Evolutionary conservation across 257 asterid species (phyloP).

Genomic region (Misopates orontium): DNA sequence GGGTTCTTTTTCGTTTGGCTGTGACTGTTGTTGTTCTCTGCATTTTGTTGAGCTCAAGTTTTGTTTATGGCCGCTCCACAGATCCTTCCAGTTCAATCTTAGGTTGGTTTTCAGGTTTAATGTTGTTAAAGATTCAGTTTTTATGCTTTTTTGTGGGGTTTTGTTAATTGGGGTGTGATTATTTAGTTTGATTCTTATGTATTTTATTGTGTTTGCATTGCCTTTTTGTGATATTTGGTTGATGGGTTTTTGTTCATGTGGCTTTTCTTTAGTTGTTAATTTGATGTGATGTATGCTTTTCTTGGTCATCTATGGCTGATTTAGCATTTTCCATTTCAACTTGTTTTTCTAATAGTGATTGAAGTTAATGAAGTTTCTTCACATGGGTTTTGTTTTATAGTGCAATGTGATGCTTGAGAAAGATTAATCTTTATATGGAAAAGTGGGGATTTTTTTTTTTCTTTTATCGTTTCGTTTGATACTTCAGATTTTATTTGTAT

Average conservation of each 20-base stretch:
- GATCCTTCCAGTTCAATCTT: conserved; percentile 41
- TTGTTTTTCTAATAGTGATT: background rate
- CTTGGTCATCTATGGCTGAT: conserved; percentile 2
- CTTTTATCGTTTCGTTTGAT: no score
- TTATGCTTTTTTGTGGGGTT: conserved; percentile 19
- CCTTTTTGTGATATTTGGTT: conserved; percentile 2
- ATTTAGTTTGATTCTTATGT: conserved; percentile 5
- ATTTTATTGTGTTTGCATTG: conserved; percentile 17
- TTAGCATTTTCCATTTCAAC: background rate
- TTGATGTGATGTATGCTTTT: conserved; percentile 1
- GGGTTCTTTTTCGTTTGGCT: conserved; percentile 14
- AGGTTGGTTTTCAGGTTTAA: conserved; percentile 39
- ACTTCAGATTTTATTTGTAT: background rate
- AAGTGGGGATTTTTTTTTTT: conserved; percentile 7
- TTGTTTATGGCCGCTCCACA: conserved; percentile 30
- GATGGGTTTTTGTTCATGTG: background rate
- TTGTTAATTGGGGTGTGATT: conserved; percentile 32
- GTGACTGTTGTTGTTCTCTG: conserved; percentile 24
- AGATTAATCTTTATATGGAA: background rate
- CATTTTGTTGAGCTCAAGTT: conserved; percentile 30
- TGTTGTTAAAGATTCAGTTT: background rate
- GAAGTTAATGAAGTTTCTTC: conserved; percentile 18
- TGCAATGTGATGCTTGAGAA: background rate
- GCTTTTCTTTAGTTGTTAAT: conserved; percentile 1
- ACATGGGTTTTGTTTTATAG: conserved; percentile 6